phyloP scores from a whole-genome alignment of 75 land plant genomes.

The Cryptomeria japonica region DNA sequence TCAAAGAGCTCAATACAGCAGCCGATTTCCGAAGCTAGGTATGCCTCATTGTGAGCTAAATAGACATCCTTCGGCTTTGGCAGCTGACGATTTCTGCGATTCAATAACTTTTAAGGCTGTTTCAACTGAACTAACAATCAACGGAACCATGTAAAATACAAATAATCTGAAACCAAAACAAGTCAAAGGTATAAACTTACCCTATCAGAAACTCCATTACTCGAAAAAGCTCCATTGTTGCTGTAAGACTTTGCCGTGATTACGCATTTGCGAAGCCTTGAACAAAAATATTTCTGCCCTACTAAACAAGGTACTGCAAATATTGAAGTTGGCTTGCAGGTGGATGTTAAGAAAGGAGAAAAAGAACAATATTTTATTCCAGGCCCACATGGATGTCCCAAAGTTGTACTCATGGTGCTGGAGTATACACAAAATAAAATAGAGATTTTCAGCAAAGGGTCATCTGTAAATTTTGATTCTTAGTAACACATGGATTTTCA shows the following conservation, averaged over 20 bases:
- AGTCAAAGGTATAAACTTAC: neutral
- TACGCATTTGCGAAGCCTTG: neutral
- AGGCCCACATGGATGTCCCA: neutral
- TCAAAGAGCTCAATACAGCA: neutral
- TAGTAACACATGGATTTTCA: neutral
- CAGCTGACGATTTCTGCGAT: neutral
- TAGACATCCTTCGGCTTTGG: neutral
- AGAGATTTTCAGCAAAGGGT: neutral
- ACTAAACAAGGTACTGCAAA: neutral
- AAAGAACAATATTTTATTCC: neutral
- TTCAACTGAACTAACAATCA: neutral
- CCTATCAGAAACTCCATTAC: neutral
- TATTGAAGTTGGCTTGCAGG: neutral
- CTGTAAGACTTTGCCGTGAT: conserved; percentile 3
- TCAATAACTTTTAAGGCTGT: neutral
- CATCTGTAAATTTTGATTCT: neutral
- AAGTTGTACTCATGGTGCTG: neutral
- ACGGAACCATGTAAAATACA: neutral
- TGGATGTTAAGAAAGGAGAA: neutral
- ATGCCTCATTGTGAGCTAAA: neutral
- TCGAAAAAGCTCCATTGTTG: conserved; percentile 12
- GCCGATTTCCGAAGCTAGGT: neutral
- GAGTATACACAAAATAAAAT: neutral
- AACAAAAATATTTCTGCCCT: neutral
- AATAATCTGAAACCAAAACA: neutral